Evolutionary conservation across 2,329 filamentous ascomycete genomes (phyloP), one percentile per base, ranked within the genome.

Genomic region (Mollisiaceae sp.): DNA sequence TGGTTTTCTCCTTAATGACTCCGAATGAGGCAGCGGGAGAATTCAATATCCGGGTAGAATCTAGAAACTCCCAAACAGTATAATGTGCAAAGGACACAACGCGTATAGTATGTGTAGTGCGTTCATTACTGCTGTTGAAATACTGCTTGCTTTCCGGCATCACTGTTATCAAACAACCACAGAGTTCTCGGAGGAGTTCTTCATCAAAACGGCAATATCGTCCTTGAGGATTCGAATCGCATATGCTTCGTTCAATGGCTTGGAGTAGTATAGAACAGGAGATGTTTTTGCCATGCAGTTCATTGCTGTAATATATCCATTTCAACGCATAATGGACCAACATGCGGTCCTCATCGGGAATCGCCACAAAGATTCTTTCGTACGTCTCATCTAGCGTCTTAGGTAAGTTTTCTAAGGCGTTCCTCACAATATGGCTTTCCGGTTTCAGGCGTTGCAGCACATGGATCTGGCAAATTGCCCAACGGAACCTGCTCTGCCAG

Each of bases 391-490:
- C 39, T 11, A 75, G 60, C 41, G 65, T 66, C 27, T 65, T 65
- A n/a, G 73, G 73, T n/a, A 75, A 59, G 39, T 56, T 61, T 32
- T 58, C 62, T 18, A 75, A 63, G 5, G 72, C 72, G 55, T 62
- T 64, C 14, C 66, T 70, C 38, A 65, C 27, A 14, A 69, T 65
- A 15, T 61, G 45, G 9, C 52, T 36, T 39, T 73, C 69, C 35
- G 62, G 69, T 12, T 64, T 61, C 8, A 73, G 62, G 8, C 69
- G 64, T 57, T 69, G 70, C 2, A 75, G 52, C 36, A 65, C 61
- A 61, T 75, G 68, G 8, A 75, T 63, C 38, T 75, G 74, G 65
- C 73, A 75, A 35, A 71, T 52, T 24, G 70, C 70, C 73, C 71
- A 74, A 22, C 72, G 73, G 59, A 72, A 72, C 70, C 69, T 72